A percentile compares a stretch with the other conserved stretches of the same genome.
Evolutionary conservation across 768 basidiomycete genomes (phyloP).

Genomic region (Lactarius hatsudake): DNA sequence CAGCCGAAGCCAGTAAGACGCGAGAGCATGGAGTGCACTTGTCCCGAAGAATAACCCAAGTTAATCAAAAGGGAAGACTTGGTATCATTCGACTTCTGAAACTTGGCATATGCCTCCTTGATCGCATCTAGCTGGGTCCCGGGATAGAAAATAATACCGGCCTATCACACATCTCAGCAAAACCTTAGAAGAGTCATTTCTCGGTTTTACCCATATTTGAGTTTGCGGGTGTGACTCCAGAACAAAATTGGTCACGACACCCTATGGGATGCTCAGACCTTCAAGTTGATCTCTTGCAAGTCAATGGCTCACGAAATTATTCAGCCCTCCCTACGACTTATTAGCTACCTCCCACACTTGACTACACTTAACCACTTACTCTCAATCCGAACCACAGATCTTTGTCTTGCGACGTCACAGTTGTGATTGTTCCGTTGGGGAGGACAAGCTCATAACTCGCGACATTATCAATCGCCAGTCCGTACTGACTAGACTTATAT

Average conservation of each 20-base stretch:
- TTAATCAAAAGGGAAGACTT: neutral
- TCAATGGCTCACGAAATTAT: constrained; percentile 8
- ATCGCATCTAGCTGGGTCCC: neutral
- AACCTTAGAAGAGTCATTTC: neutral
- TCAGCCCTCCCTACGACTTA: constrained; percentile 1
- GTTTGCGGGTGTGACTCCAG: constrained; percentile 6
- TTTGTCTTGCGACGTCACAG: neutral
- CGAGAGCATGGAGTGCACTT: neutral
- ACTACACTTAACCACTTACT: neutral
- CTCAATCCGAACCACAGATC: constrained; percentile 14
- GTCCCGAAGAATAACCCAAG: neutral
- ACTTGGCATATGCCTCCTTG: neutral
- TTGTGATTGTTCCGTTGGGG: constrained; percentile 30
- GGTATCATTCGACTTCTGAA: neutral
- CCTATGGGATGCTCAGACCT: neutral
- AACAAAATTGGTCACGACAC: constrained; percentile 12
- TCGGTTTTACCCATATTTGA: constrained; percentile 5
- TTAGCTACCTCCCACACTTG: neutral
- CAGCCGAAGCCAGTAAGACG: neutral
- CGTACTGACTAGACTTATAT: constrained; percentile 34
- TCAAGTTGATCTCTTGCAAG: neutral
- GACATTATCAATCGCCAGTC: constrained; percentile 38
- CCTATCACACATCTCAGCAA: neutral
- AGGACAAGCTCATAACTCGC: constrained; percentile 31
- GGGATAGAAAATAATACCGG: neutral